Percentiles rank a stretch among this genome's conserved stretches.
Conservation (phyloP, 257 asterid species). For the Solanum habrochaites region DNA sequence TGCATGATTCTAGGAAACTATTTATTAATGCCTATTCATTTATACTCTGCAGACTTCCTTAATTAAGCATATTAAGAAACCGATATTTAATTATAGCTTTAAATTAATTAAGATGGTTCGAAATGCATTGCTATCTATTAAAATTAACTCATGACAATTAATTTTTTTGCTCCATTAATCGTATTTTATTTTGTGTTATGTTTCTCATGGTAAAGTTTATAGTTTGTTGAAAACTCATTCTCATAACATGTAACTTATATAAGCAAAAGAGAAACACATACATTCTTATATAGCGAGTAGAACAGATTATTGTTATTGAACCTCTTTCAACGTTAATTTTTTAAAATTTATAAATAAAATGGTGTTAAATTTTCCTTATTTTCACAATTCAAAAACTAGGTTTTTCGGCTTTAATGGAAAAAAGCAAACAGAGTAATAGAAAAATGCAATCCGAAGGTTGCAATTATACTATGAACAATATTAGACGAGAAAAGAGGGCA, state of each 20-base stretch:
- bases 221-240: not conserved
- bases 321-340: too few relatives aligned
- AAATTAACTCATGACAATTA: not conserved
- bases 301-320: not conserved
- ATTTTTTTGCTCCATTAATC: not conserved
- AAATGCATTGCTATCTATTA: constrained; percentile 10
- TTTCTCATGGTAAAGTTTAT: not conserved
- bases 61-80: not conserved
- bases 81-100: not conserved
- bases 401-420: rapidly evolving
- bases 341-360: not conserved
- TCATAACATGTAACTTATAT: not conserved
- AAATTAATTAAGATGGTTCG: not conserved
- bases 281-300: not conserved
- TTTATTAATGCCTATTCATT: constrained; percentile 11
- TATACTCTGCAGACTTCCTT: constrained; percentile 3
- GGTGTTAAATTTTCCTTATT: too few relatives aligned
- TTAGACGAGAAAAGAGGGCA: not conserved
- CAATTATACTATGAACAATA: not conserved
- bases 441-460: not conserved
- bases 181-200: not conserved
- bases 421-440: not conserved
- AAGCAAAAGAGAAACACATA: not conserved
- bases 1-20: constrained; percentile 37
- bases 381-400: not conserved